Conservation (phyloP, 371 early-diverging fungal species). For the Massospora cicadina region DNA sequence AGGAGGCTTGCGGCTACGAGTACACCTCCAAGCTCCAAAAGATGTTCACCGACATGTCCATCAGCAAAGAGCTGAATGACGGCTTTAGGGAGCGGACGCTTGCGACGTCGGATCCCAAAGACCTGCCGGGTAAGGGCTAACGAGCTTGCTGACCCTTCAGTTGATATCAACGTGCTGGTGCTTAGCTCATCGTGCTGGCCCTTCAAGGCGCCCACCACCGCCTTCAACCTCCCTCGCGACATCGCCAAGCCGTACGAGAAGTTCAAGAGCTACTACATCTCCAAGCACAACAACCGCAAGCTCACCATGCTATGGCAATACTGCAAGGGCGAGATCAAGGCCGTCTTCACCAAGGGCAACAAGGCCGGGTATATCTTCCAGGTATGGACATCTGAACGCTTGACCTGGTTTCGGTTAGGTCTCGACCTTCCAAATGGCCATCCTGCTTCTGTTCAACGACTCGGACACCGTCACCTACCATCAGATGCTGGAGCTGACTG, state of each 20-base stretch:
- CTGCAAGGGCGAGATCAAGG: slow-evolving; percentile 74
- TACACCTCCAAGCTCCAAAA: slow-evolving; percentile 77
- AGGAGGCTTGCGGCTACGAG: slow-evolving; percentile 82
- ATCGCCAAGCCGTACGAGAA: slow-evolving; percentile 55
- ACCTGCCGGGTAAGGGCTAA: slow-evolving; percentile 18
- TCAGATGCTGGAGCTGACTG: slow-evolving; percentile 46
- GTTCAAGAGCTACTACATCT: slow-evolving; percentile 66
- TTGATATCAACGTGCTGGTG: slow-evolving; percentile 74
- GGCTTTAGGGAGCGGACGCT: slow-evolving; percentile 31
- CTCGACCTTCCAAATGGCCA: slow-evolving; percentile 77
- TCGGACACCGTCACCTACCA: slow-evolving; percentile 37
- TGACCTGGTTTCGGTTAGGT: slow-evolving; percentile 20
- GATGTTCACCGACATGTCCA: slow-evolving; percentile 81
- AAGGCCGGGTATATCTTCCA: slow-evolving; percentile 55
- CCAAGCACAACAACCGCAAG: slow-evolving; percentile 66
- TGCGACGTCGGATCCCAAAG: slow-evolving; percentile 23
- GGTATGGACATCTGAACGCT: slow-evolving; percentile 21
- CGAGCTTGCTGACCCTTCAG: slow-evolving; percentile 10
- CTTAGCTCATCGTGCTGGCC: slow-evolving; percentile 84
- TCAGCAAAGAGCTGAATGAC: slow-evolving; percentile 68
- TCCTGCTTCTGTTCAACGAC: slow-evolving; percentile 68
- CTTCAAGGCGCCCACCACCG: slow-evolving; percentile 48
- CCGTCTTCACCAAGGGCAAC: slow-evolving; percentile 46
- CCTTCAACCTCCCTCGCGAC: slow-evolving; percentile 70
- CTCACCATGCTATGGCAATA: slow-evolving; percentile 85